Evolutionary conservation across 176 grass and related monocot species (phyloP).

Genomic region (Dendrocalamus sinicus): DNA sequence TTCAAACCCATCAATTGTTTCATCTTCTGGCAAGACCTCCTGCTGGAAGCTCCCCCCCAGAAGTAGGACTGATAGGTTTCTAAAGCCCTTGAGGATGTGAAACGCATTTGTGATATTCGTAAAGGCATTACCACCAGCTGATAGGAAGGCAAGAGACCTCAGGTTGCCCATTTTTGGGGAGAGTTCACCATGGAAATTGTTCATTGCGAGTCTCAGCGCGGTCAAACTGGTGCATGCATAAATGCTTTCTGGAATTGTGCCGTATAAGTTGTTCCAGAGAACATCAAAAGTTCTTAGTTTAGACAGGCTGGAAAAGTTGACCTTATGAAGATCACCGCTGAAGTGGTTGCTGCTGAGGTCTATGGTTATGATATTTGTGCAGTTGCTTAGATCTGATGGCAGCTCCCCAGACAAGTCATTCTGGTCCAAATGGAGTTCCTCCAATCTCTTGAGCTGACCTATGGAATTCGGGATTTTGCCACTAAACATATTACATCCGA

Average conservation of each 20-base stretch:
- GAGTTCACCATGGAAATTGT: background rate
- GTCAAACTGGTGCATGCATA: constrained; percentile 33
- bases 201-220: background rate
- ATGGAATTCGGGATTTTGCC: constrained; percentile 2
- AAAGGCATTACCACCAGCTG: background rate
- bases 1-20: constrained; percentile 1
- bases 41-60: no score
- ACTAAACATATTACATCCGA: background rate
- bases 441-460: constrained; percentile 17
- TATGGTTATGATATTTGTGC: constrained; percentile 13
- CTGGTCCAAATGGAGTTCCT: background rate
- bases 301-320: constrained; percentile 33
- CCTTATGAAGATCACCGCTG: background rate
- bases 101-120: constrained; percentile 27
- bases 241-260: constrained; percentile 34
- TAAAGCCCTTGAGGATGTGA: constrained; percentile 13
- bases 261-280: constrained; percentile 15
- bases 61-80: background rate
- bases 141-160: constrained; percentile 25
- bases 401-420: background rate
- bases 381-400: background rate
- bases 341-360: constrained; percentile 27
- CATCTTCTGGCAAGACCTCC: background rate
- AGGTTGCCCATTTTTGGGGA: background rate
- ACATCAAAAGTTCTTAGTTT: constrained; percentile 16